Evolutionary conservation across 768 basidiomycete genomes (phyloP).

Genomic region (Clathrus columnatus): DNA sequence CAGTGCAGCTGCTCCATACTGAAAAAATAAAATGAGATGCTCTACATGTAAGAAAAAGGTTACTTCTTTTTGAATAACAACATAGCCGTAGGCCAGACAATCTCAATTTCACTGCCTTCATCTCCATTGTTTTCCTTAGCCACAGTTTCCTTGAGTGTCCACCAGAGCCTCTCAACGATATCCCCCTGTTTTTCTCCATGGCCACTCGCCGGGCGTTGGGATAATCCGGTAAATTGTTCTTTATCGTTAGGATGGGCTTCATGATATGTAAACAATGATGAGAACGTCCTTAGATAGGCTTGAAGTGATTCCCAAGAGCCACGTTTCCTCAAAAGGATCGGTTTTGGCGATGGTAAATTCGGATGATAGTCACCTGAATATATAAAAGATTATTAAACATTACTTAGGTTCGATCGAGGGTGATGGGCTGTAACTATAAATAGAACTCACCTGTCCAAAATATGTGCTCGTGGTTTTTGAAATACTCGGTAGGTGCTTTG

Average conservation of each 20-base stretch:
- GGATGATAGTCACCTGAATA: slow-evolving; percentile 34
- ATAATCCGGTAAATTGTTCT: slow-evolving; percentile 16
- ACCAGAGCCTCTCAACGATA: slow-evolving; percentile 58
- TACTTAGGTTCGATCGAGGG: slow-evolving; percentile 7
- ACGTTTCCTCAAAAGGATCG: slow-evolving; percentile 46
- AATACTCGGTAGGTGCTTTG: slow-evolving; percentile 31
- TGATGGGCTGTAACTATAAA: neutral
- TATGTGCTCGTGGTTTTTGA: slow-evolving; percentile 39
- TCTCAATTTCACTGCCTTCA: slow-evolving; percentile 23
- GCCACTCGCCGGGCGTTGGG: slow-evolving; percentile 12
- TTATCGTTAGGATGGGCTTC: slow-evolving; percentile 53
- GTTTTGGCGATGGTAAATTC: slow-evolving; percentile 27
- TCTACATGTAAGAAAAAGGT: no score
- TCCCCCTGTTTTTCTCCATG: slow-evolving; percentile 37
- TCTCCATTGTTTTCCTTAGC: slow-evolving; percentile 18
- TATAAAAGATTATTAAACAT: slow-evolving; percentile 3
- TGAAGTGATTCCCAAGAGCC: slow-evolving; percentile 62
- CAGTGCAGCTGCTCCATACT: no score
- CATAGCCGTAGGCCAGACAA: slow-evolving; percentile 34
- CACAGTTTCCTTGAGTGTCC: slow-evolving; percentile 35
- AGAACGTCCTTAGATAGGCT: slow-evolving; percentile 63
- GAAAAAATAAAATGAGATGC: no score
- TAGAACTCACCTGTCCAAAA: slow-evolving; percentile 46
- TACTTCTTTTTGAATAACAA: neutral
- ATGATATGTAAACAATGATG: slow-evolving; percentile 58